Conservation (phyloP, 139 green algal genomes). For the Coccomyxa sp. region DNA sequence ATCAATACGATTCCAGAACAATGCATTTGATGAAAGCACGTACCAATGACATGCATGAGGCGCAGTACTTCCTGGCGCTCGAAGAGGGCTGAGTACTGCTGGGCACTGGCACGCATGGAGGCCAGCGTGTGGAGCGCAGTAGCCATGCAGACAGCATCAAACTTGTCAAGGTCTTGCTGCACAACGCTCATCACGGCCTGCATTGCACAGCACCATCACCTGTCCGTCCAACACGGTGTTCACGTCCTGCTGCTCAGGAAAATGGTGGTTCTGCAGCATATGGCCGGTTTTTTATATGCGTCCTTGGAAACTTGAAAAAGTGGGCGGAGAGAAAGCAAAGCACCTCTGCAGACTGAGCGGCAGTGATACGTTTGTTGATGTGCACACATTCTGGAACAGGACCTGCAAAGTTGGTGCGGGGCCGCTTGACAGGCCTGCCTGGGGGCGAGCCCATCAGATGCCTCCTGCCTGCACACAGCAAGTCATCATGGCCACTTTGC, state of each 20-base stretch:
- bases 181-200: constrained; percentile 29
- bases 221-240: neutral
- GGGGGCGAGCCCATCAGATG: too few relatives aligned
- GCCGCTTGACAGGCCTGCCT: neutral
- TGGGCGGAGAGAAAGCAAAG: neutral
- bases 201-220: neutral
- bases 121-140: constrained; percentile 48
- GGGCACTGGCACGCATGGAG: constrained; percentile 13
- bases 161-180: constrained; percentile 12
- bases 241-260: neutral
- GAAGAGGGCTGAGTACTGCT: constrained; percentile 14
- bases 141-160: constrained; percentile 47
- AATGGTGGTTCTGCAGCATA: too few relatives aligned
- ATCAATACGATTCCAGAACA: too few relatives aligned
- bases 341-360: constrained; percentile 7
- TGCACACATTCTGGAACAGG: constrained; percentile 17
- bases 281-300: too few relatives aligned
- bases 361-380: constrained; percentile 45
- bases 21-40: neutral
- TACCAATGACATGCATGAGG: constrained; percentile 13
- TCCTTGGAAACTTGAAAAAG: neutral
- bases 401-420: neutral
- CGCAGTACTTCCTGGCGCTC: constrained; percentile 22
- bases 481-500: too few relatives aligned
- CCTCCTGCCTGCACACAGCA: too few relatives aligned